These are phyloP conservation scores for Nannochloropsis oceanica DNA, from an alignment of 108 stramenopile genomes.

Conservation along the genomic window DNA sequence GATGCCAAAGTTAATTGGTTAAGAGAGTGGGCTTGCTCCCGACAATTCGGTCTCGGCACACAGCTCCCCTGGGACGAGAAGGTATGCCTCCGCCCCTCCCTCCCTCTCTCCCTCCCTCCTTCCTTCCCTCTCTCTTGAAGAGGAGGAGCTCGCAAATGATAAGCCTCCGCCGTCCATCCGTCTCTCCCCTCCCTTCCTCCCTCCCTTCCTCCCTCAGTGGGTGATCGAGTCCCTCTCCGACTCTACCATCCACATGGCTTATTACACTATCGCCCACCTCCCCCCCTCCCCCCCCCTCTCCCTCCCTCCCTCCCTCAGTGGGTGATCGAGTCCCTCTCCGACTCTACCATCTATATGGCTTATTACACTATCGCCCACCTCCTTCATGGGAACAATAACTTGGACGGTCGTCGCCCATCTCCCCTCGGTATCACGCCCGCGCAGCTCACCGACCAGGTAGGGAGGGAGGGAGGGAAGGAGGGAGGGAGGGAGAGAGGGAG, in stretches of 20 bases:
- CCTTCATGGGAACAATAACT: constrained; percentile 70
- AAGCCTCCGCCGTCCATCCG: background rate
- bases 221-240: constrained; percentile 94
- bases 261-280: constrained; percentile 38
- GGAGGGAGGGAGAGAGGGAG: no score
- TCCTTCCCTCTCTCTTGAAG: no score
- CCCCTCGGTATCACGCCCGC: constrained; percentile 63
- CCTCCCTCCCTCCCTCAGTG: constrained; percentile 16
- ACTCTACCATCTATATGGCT: constrained; percentile 94
- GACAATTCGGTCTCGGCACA: constrained; percentile 92
- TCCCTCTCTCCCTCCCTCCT: no score
- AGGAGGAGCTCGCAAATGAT: no score
- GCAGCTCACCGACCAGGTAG: no score
- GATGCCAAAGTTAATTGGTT: background rate
- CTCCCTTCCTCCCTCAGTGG: no score
- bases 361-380: constrained; percentile 90
- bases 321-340: constrained; percentile 83
- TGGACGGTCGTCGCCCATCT: constrained; percentile 53
- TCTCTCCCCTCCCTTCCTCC: background rate
- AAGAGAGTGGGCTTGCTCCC: no score
- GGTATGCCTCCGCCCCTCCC: no score
- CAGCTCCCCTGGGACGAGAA: constrained; percentile 84
- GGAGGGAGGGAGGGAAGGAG: no score
- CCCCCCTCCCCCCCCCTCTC: background rate
- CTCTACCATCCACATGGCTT: constrained; percentile 98